Conservation (phyloP, 306 rosid genomes). For the Comarum palustre region DNA sequence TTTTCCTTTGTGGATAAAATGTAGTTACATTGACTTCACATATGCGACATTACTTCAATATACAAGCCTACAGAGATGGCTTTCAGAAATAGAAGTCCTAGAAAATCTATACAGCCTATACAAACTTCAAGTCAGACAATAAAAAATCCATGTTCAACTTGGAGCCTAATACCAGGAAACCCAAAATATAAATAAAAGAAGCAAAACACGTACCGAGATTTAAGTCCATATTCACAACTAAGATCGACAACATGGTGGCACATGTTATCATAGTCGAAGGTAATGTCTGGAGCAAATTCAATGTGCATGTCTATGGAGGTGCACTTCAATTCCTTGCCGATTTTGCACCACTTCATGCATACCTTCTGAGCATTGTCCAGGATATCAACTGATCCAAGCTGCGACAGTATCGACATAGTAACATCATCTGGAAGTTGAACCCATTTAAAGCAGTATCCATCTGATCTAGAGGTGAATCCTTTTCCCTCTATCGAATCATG, state of each 20-base stretch:
- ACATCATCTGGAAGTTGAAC: slow-evolving; percentile 47
- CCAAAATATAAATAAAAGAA: not conserved
- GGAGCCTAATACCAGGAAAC: not conserved
- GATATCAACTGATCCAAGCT: slow-evolving; percentile 41
- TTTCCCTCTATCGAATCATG: slow-evolving; percentile 27
- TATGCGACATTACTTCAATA: too few relatives aligned
- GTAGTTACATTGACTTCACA: too few relatives aligned
- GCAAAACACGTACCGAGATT: slow-evolving; percentile 22
- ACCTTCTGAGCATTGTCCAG: slow-evolving; percentile 32
- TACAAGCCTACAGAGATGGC: too few relatives aligned
- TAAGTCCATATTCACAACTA: slow-evolving; percentile 35
- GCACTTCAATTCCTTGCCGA: slow-evolving; percentile 47
- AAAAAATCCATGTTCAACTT: not conserved
- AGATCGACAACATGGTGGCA: slow-evolving; percentile 43
- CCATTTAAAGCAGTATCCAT: slow-evolving; percentile 31
- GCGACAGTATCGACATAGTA: slow-evolving; percentile 32
- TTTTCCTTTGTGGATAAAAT: too few relatives aligned
- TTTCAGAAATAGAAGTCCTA: too few relatives aligned
- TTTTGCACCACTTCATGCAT: slow-evolving; percentile 46
- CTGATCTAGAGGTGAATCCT: not conserved
- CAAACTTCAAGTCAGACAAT: not conserved
- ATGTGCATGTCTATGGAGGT: slow-evolving; percentile 38
- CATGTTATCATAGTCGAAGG: slow-evolving; percentile 18
- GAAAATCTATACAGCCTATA: not conserved
- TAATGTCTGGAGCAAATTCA: not conserved